Evolutionary conservation across 2,329 filamentous ascomycete species (phyloP).

Genomic region (Trichophyton schoenleinii): DNA sequence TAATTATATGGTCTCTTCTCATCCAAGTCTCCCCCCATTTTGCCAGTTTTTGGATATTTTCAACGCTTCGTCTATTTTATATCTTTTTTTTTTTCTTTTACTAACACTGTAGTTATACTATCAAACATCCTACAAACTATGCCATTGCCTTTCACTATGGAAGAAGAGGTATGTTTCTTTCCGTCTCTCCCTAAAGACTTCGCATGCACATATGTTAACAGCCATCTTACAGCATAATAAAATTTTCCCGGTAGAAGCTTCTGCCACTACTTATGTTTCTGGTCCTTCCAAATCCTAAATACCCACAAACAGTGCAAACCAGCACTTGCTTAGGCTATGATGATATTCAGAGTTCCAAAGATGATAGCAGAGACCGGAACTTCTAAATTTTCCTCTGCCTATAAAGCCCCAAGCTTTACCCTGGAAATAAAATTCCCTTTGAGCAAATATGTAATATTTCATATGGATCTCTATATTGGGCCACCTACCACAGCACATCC

Average conservation of each 20-base stretch:
- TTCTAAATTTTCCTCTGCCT: background rate
- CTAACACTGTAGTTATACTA: background rate
- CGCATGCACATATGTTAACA: background rate
- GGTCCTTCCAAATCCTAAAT: no score
- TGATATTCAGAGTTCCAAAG: background rate
- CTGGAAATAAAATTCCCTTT: background rate
- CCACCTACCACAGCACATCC: no score
- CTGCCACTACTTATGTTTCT: no score
- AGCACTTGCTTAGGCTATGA: no score
- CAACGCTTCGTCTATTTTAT: no score
- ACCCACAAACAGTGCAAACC: no score
- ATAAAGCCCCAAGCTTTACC: background rate
- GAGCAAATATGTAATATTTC: background rate
- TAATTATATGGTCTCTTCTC: conserved; percentile 5
- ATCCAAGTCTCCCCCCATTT: background rate
- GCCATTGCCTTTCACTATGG: background rate
- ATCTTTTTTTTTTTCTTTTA: no score
- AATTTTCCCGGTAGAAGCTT: no score
- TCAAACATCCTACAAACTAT: background rate
- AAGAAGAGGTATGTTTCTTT: background rate
- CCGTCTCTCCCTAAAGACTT: background rate
- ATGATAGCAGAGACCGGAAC: background rate
- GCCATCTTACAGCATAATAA: background rate
- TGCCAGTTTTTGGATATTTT: background rate
- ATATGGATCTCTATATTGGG: no score